Percentiles rank a stretch among this genome's conserved stretches.
phyloP scores from a whole-genome alignment of 441 rosid genomes.

The Capsella rubella region DNA sequence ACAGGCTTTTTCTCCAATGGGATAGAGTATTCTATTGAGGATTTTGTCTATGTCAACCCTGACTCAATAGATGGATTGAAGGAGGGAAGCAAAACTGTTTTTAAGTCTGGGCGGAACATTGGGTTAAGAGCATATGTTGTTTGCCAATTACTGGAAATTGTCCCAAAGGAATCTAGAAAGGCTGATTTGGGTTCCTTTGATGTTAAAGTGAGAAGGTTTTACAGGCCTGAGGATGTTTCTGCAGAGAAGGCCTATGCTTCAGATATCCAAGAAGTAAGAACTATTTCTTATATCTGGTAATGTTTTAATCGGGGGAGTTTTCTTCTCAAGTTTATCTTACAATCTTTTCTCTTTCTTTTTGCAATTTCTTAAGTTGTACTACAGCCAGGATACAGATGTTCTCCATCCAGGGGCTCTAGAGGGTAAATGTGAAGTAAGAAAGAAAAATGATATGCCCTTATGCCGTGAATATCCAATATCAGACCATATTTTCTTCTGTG shows the following conservation, averaged over 20 bases:
- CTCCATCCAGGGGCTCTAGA: conserved; percentile 53
- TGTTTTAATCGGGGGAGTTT: conserved; percentile 15
- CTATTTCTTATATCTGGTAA: conserved; percentile 16
- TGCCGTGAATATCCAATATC: conserved; percentile 51
- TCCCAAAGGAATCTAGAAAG: conserved; percentile 45
- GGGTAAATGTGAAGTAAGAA: conserved; percentile 86
- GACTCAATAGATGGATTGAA: conserved; percentile 39
- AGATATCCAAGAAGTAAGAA: conserved; percentile 78
- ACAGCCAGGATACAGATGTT: conserved; percentile 57
- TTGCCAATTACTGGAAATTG: conserved; percentile 75
- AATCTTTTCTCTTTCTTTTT: neutral
- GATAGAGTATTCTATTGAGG: conserved; percentile 56
- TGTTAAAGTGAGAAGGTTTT: conserved; percentile 69
- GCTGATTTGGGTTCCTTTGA: conserved; percentile 46
- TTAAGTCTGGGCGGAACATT: conserved; percentile 79
- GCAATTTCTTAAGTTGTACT: conserved; percentile 65
- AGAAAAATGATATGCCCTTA: conserved; percentile 63
- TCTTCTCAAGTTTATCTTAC: conserved; percentile 21
- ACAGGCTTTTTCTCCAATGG: conserved; percentile 58
- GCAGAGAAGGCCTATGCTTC: conserved; percentile 77
- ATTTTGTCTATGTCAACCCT: conserved; percentile 71
- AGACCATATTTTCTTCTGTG: conserved; percentile 80
- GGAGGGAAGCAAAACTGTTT: conserved; percentile 49
- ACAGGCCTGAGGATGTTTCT: conserved; percentile 87
- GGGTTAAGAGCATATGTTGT: conserved; percentile 76